Conservation (phyloP, 202 grass and related monocot species). For the Zoysia matrella region DNA sequence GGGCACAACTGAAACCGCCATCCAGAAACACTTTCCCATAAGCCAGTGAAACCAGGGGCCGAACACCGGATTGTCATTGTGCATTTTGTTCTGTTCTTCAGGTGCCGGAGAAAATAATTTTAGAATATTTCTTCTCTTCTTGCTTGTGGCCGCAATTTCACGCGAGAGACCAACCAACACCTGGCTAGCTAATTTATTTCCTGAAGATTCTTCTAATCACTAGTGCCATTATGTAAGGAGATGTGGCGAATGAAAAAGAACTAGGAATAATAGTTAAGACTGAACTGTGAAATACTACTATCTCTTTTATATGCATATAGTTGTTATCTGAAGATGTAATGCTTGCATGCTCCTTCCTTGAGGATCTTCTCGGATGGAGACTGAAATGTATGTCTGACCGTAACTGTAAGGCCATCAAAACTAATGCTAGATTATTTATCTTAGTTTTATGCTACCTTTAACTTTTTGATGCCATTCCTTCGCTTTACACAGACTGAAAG, state of each 20-base stretch:
- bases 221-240: slow-evolving; percentile 4
- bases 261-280: neutral
- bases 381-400: neutral
- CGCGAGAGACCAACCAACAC: slow-evolving; percentile 9
- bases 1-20: slow-evolving; percentile 45
- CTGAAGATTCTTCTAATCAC: slow-evolving; percentile 16
- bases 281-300: neutral
- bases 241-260: neutral
- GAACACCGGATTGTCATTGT: slow-evolving; percentile 46
- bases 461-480: neutral
- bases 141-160: slow-evolving; percentile 12
- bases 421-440: neutral
- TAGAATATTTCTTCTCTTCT: neutral
- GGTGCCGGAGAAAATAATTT: slow-evolving; percentile 18
- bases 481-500: neutral
- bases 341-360: slow-evolving; percentile 13
- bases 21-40: slow-evolving; percentile 21
- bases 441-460: neutral
- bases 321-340: slow-evolving; percentile 12
- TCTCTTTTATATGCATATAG: neutral
- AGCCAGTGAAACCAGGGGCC: slow-evolving; percentile 55
- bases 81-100: slow-evolving; percentile 47
- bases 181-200: neutral
- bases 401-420: neutral
- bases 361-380: neutral